A percentile compares a stretch with the other conserved stretches of the same genome.
Evolutionary conservation across 177 flowering plant species (phyloP).

Genomic region (Telopea speciosissima): DNA sequence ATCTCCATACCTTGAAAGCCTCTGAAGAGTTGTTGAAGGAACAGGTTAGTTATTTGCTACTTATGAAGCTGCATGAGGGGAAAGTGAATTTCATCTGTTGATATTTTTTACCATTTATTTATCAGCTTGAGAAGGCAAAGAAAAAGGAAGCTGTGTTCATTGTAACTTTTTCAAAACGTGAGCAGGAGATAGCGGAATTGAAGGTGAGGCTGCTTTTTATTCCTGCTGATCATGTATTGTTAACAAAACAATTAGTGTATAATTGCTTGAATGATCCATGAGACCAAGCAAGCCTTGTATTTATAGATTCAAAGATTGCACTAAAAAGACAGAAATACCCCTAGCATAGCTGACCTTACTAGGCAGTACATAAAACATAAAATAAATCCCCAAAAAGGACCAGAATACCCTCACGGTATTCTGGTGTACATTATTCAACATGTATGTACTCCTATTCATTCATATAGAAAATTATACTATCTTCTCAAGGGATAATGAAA

Average conservation of each 20-base stretch:
- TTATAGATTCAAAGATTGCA: no score
- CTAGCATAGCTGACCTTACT: no score
- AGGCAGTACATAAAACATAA: no score
- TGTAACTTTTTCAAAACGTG: conserved; percentile 92
- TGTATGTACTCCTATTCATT: background rate
- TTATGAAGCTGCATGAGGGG: background rate
- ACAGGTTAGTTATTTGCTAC: conserved; percentile 43
- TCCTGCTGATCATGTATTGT: background rate
- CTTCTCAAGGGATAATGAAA: background rate
- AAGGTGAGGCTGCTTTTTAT: conserved; percentile 39
- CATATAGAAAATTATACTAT: no score
- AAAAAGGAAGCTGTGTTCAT: conserved; percentile 98
- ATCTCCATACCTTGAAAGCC: conserved; percentile 65
- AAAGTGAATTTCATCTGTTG: background rate
- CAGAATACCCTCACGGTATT: no score
- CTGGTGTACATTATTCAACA: no score
- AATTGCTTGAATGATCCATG: no score
- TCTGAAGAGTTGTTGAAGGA: conserved; percentile 86
- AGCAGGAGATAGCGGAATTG: conserved; percentile 93
- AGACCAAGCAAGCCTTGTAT: no score
- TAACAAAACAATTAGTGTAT: no score
- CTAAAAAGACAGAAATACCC: no score
- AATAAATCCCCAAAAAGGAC: no score
- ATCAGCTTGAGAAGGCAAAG: conserved; percentile 91
- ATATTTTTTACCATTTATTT: conserved; percentile 1